A percentile compares a stretch with the other conserved stretches of the same genome.
These are phyloP conservation scores for Blastobotrys peoriensis DNA, from an alignment of 805 yeast genomes.

Conservation along the genomic window DNA sequence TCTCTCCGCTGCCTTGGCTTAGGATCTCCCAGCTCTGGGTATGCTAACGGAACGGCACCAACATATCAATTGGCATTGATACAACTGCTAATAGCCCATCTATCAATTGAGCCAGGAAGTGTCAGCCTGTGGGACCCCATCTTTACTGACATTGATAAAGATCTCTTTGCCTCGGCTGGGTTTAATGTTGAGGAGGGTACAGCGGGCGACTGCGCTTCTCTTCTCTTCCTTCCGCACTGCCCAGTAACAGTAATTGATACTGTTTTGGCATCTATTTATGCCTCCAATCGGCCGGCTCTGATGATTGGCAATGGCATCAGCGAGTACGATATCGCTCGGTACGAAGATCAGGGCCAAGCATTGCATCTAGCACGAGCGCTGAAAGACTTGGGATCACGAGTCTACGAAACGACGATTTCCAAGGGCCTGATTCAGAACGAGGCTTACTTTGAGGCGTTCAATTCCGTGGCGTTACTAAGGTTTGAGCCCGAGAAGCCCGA, in stretches of 20 bases:
- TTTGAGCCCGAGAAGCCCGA: too few relatives aligned
- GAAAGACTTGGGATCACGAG: conserved; percentile 3
- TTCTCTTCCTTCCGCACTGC: conserved; percentile 73
- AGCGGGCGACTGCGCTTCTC: conserved; percentile 9
- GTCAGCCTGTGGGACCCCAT: conserved; percentile 63
- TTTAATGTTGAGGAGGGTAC: conserved; percentile 25
- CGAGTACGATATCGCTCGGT: conserved; percentile 20
- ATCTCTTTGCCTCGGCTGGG: conserved; percentile 27
- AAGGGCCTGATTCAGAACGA: not conserved
- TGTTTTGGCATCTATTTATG: conserved; percentile 11
- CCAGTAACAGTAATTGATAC: conserved; percentile 38
- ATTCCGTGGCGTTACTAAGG: not conserved
- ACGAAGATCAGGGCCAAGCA: conserved; percentile 28
- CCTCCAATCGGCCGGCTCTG: conserved; percentile 7
- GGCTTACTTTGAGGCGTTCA: conserved; percentile 4
- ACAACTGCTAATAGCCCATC: conserved; percentile 33
- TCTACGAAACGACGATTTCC: not conserved
- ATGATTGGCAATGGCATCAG: conserved; percentile 25
- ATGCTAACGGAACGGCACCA: conserved; percentile 55
- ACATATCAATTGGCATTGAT: conserved; percentile 61
- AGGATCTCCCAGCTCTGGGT: conserved; percentile 48
- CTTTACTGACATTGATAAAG: conserved; percentile 43
- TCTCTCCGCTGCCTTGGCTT: conserved; percentile 47
- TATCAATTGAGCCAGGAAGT: conserved; percentile 15
- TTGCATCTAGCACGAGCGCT: not conserved